These are phyloP conservation scores for Urochloa ruziziensis DNA, from an alignment of 176 grass and related monocot genomes.

Conservation along the genomic window DNA sequence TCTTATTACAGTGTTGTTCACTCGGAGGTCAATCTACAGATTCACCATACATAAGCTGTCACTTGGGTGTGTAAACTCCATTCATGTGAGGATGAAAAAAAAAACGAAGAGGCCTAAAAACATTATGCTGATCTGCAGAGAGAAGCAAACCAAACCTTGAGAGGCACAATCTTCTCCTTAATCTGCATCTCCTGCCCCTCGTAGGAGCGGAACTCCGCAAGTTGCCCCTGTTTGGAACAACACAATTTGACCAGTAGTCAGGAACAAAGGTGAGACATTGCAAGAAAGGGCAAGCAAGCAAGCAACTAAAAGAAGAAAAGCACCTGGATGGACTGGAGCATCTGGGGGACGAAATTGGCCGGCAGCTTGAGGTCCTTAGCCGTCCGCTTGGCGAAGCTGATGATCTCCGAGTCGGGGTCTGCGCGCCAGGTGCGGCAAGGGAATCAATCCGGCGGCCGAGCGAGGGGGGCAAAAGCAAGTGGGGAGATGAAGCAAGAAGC, in stretches of 20 bases:
- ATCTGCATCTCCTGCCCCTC: slow-evolving; percentile 98
- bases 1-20: slow-evolving; percentile 86
- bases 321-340: slow-evolving; percentile 92
- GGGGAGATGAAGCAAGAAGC: too few relatives aligned
- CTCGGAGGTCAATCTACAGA: slow-evolving; percentile 82
- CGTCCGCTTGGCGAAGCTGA: slow-evolving; percentile 80
- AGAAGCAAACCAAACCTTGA: slow-evolving; percentile 64
- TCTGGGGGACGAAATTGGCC: slow-evolving; percentile 67
- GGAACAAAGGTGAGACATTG: neutral
- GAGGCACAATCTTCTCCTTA: slow-evolving; percentile 86
- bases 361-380: slow-evolving; percentile 93
- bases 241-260: neutral
- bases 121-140: neutral
- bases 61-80: neutral
- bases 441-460: neutral
- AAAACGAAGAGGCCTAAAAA: neutral
- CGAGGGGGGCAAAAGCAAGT: neutral
- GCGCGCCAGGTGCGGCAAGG: neutral
- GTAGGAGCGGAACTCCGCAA: slow-evolving; percentile 85
- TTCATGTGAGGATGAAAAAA: slow-evolving; percentile 12
- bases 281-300: neutral
- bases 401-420: slow-evolving; percentile 92
- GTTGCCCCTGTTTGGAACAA: slow-evolving; percentile 48
- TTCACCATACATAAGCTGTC: slow-evolving; percentile 9
- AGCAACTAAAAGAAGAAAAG: neutral